phyloP scores from a whole-genome alignment of 2,329 filamentous ascomycete species.

The Claviceps monticola region DNA sequence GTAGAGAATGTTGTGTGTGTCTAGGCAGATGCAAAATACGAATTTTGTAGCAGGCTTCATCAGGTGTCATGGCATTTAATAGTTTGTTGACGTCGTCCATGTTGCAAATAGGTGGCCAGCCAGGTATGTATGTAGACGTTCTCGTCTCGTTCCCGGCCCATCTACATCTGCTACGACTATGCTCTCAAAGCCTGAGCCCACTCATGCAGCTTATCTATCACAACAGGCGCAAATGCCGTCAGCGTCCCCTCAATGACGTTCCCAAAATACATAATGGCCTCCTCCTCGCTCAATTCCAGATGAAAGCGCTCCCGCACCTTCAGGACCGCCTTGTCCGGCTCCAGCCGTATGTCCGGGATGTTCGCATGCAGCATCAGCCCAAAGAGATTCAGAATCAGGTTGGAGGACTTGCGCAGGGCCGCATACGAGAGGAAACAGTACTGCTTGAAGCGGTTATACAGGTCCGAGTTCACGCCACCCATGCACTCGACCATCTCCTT shows the following conservation, averaged over 20 bases:
- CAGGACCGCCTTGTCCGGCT: slow-evolving; percentile 83
- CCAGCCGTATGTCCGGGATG: slow-evolving; percentile 85
- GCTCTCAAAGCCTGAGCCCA: slow-evolving; percentile 83
- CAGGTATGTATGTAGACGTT: too few species aligned
- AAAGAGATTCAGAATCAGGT: slow-evolving; percentile 88
- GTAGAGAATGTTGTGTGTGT: too few species aligned
- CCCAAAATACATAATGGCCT: slow-evolving; percentile 79
- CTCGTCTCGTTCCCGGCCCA: background rate
- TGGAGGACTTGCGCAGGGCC: slow-evolving; percentile 76
- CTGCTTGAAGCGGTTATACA: slow-evolving; percentile 82
- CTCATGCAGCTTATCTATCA: slow-evolving; percentile 90
- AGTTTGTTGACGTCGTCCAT: too few species aligned
- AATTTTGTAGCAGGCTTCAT: too few species aligned
- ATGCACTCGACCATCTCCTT: slow-evolving; percentile 99
- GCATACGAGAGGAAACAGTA: slow-evolving; percentile 94
- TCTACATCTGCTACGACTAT: slow-evolving; percentile 20
- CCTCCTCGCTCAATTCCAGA: slow-evolving; percentile 80
- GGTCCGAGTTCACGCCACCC: slow-evolving; percentile 68
- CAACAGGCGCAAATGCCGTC: slow-evolving; percentile 78
- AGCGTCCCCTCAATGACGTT: slow-evolving; percentile 82
- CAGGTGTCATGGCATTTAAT: too few species aligned
- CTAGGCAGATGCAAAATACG: too few species aligned
- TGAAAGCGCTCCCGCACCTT: slow-evolving; percentile 95
- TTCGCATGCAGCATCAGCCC: slow-evolving; percentile 96
- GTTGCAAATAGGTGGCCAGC: too few species aligned